A percentile compares a stretch with the other conserved stretches of the same genome.
Evolutionary conservation across 441 rosid genomes (phyloP).

Genomic region (Populus trichocarpa): DNA sequence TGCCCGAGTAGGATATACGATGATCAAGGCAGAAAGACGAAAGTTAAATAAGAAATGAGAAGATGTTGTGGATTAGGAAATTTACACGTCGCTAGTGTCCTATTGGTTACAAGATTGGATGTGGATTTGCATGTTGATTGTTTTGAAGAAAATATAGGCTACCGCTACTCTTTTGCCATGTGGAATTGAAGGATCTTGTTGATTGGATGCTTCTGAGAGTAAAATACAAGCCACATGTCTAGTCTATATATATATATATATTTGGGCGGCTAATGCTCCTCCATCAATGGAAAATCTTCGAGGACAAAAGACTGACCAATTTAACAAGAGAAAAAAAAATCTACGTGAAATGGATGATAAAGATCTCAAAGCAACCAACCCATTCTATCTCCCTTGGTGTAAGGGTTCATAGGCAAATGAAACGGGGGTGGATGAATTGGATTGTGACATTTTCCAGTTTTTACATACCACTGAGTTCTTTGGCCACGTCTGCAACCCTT

Average conservation of each 20-base stretch:
- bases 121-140: conserved; percentile 42
- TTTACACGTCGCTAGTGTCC: conserved; percentile 41
- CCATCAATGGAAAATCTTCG: not conserved
- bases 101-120: conserved; percentile 41
- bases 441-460: too few species aligned
- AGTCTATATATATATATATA: too few species aligned
- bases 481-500: too few species aligned
- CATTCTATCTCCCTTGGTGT: too few species aligned
- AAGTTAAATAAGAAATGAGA: conserved; percentile 33
- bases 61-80: conserved; percentile 49
- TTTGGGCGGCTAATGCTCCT: not conserved
- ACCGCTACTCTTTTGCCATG: conserved; percentile 26
- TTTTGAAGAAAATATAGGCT: conserved; percentile 12
- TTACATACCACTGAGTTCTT: too few species aligned
- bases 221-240: conserved; percentile 1
- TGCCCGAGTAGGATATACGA: not conserved
- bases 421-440: too few species aligned
- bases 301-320: not conserved
- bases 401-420: too few species aligned
- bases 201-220: not conserved
- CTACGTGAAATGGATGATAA: not conserved
- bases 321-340: not conserved
- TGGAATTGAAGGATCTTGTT: conserved; percentile 27
- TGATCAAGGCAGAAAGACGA: not conserved
- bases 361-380: not conserved